Base-by-base conservation (phyloP, 2,329 filamentous ascomycete species). In the Ophiognomonia clavigignenti-juglandacearum region DNA sequence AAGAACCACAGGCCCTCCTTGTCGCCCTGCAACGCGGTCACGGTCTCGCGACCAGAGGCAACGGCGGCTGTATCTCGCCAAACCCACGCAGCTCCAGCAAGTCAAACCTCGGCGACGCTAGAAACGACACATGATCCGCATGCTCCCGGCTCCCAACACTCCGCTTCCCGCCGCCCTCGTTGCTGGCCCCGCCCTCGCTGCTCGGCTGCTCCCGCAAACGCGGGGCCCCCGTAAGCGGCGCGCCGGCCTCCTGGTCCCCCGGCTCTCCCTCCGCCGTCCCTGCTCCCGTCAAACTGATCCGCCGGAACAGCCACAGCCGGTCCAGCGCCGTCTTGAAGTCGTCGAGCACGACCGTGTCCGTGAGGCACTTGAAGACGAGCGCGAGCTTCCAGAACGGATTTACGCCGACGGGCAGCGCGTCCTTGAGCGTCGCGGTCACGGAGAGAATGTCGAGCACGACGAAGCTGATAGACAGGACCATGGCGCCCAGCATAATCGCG, bases 281-380 rank as follows among this genome's bases (percentile, higher is more conserved):
- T 10, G 9, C 13, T 13, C 36, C 32, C 2, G 41, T 42, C 7
- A 51, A 26, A 7, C 45, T 39, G 8, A 39, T 29, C 14, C 38
- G 39, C 27, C 42, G 42, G 3, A 45, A 41, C 26, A 29, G 20
- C 42, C 46, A 48, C 14, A 60, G 49, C 39, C 55, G 54, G 40
- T 75, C 72, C 5, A 75, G 59, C 0, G 70, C 71, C 3, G 80
- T 82, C 57, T 84, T 84, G 72, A 85, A 85, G 56, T 85, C 82
- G 56, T 85, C 82, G 10, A 85, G 73, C 43, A 85, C 74, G 43
- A 85, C 78, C 0, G 75, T 80, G 57, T 85, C 82, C 18, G 80
- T 83, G 39, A 85, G 70, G 51, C 82, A 85, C 62, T 85, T 85
- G 70, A 83, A 83, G 19, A 83, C 74, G 38, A 82, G 78, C 0